Evolutionary conservation across 441 rosid genomes (phyloP).

Genomic region (Croton setiger): DNA sequence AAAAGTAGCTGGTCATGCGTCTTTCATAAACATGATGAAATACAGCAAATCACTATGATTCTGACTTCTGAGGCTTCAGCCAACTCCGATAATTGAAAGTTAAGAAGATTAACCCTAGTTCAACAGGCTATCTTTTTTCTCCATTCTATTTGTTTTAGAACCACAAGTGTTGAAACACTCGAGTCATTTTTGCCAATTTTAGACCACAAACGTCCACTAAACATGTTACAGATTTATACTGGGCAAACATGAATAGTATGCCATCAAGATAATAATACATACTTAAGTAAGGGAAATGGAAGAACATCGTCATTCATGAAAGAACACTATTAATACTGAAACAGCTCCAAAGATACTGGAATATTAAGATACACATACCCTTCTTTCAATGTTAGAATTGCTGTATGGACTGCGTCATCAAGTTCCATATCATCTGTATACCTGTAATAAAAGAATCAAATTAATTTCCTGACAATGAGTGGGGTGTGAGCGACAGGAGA

Average conservation of each 20-base stretch:
- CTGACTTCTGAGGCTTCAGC: neutral
- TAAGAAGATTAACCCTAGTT: neutral
- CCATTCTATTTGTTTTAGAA: constrained; percentile 1
- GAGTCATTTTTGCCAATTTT: neutral
- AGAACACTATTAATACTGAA: neutral
- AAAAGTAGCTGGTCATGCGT: neutral
- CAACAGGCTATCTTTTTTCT: neutral
- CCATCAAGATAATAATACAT: neutral
- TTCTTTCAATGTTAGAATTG: constrained; percentile 91
- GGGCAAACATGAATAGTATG: neutral
- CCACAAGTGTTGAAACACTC: neutral
- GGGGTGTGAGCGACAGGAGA: neutral
- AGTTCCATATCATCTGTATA: constrained; percentile 99
- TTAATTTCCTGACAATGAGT: neutral
- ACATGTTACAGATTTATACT: neutral
- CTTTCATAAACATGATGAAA: neutral
- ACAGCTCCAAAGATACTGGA: neutral
- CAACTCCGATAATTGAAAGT: neutral
- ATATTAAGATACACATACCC: constrained; percentile 49
- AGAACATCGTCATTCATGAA: neutral
- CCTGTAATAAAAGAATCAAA: constrained; percentile 29
- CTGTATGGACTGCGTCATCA: constrained; percentile 99
- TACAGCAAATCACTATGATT: neutral
- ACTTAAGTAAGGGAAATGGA: neutral
- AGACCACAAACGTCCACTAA: neutral